Base-by-base conservation (phyloP, 1,284 basidiomycete species). In the Malassezia japonica region DNA sequence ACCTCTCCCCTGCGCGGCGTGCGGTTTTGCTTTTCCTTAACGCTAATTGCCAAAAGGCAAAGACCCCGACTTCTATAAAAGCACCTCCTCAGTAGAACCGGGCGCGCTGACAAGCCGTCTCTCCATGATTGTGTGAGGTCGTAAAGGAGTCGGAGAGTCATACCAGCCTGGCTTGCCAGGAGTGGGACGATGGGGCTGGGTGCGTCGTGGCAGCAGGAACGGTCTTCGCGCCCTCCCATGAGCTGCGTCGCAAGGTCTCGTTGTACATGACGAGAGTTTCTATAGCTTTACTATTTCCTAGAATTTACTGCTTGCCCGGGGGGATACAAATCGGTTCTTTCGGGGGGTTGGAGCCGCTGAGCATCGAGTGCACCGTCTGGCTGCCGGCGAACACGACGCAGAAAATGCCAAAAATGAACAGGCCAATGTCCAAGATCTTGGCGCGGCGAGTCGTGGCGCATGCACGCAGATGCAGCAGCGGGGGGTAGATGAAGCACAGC, bases 381-480 rank as follows among this genome's bases (percentile, higher is more conserved):
- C 76, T 64, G 1, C 85, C 86, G 5, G 91, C 94, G 74, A 89
- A 98, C 12, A 80, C 70, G 27, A 86, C 83, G n/a, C 84, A 88
- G n/a, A 79, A 57, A 40, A 83, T 41, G 5, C 92, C 94, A 72
- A 98, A 95, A 3, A 81, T 69, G 62, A 92, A 81, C 61, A 98
- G 77, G 4, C 79, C 75, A 34, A 85, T 82, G 74, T 98, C 94
- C 9, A 79, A 76, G 1, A 79, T 56, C 72, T 86, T 89, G 67
- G 85, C 79, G 57, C 71, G 79, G 45, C 79, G 76, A 0, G 86
- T 89, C 50, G 77, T 79, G 3, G 92, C 87, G 40, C 53, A 56
- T 1, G 86, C 89, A 74, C 82, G 86, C 74, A 90, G 85, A 73
- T 96, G 91, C 48, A 98, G 77, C 82, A 98, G 82, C 1, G 91